Evolutionary conservation across 1,139 yeast genomes (phyloP), one percentile per base, ranked within the genome.

Genomic region (Suhomyces atakaporum): DNA sequence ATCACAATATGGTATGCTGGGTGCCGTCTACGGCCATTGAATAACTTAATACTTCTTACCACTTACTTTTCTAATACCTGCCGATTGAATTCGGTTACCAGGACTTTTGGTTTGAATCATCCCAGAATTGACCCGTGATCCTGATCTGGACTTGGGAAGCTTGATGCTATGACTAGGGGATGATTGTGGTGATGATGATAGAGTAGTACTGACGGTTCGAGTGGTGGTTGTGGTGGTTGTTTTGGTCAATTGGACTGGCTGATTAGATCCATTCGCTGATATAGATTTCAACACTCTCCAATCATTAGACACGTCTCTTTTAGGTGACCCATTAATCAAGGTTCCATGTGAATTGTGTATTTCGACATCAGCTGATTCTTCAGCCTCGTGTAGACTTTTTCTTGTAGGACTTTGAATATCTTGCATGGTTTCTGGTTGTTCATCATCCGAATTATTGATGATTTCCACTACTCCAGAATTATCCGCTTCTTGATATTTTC

Each of bases 401-500:
- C 53, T 50, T 7, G 33, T 40, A 5, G 58, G 55, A 37, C 53
- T 53, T 34, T 51, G 49, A 22, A 56, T 51, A 21, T 60, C 65
- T 47, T 60, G 61, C 58, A 58, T 58, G n/a, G 26, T 24, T 3
- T 49, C 38, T 29, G 49, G 51, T 5, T 45, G 54, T 7, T 46
- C 50, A 29, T 64, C 74, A 44, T 69, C 75, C 0, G 72, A 67
- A 39, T 69, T 69, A 45, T 66, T 68, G 29, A 59, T 49, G 19
- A 63, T 50, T 28, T 60, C 69, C 8, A 54, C 56, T 12, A 55
- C 42, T 12, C 62, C 54, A 12, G 63, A 47, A 36, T 51, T 45
- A 28, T 54, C 50, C 10, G 55, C 58, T 42, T 71, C 59, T 51
- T 73, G 53, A 30, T 74, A 74, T 54, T 92, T 92, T 56, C 98